Evolutionary conservation across 768 basidiomycete genomes (phyloP), one percentile per base, ranked within the genome.

Genomic region (Leucosporidium yakuticum): DNA sequence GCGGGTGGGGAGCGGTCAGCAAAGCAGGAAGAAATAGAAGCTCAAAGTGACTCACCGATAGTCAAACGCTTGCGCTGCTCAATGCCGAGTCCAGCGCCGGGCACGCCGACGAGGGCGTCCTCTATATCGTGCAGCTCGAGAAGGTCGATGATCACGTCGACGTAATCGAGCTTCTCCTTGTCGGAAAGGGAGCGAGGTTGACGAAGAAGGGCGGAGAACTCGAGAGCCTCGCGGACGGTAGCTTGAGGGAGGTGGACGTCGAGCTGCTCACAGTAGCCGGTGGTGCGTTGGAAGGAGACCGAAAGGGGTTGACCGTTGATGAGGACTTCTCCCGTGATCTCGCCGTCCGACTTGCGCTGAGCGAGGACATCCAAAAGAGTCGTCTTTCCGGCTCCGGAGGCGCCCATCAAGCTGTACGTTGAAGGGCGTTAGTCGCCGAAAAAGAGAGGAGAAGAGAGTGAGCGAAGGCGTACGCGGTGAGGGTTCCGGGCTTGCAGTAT

Each of bases 351-450:
- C 62, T 74, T 74, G 55, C 74, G 76, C 54, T 68, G 60, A n/a
- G 74, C 68, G 27, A 77, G 62, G 15, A 74, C 76, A 56, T 77
- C 69, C 39, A 76, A 68, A 0, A 77, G 67, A 0, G 78, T 80
- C 14, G 79, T 80, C 69, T 81, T 81, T n/a, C 81, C 81, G 23
- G 81, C 81, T 67, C 81, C 81, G 7, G 77, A 78, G 14, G 79
- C 81, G 59, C 81, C 81, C 80, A 82, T 81, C 5, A 82, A 76
- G 0, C 91, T 0, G 91, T 91, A 69, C 55, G 85, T 77, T 86
- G 90, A 7, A 15, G 8, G 11, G 11, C 11, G 39, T 44, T 15
- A 44, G 39, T 44, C 39, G 34, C 6, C 12, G 39, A 44, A 15
- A n/a, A 15, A 44, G 39, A 8, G 14, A 44, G 8, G 39, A 15